These are phyloP conservation scores for Picea engelmannii DNA, from an alignment of 83 land plant species.

Conservation along the genomic window DNA sequence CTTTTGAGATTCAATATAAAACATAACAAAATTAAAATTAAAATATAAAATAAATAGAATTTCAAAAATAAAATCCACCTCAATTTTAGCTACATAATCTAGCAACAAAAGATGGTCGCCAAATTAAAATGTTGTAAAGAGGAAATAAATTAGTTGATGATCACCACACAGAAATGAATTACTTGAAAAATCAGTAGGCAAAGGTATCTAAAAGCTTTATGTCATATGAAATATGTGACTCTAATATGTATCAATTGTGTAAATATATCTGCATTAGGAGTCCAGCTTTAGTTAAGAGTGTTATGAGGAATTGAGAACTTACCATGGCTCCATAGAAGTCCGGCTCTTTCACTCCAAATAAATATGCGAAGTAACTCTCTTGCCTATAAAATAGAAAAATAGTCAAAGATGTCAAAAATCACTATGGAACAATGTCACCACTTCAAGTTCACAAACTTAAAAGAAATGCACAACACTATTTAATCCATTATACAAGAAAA, in stretches of 20 bases:
- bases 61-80: not conserved
- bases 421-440: not conserved
- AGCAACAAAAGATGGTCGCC: not conserved
- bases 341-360: constrained; percentile 96
- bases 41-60: not conserved
- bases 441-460: not conserved
- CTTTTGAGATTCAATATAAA: too few relatives aligned
- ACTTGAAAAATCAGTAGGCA: not conserved
- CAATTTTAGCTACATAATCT: not conserved
- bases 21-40: too few relatives aligned
- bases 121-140: not conserved
- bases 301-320: constrained; percentile 31
- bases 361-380: constrained; percentile 96
- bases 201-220: not conserved
- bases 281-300: not conserved
- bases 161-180: not conserved
- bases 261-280: not conserved
- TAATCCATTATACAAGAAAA: not conserved
- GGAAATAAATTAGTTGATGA: not conserved
- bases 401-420: not conserved
- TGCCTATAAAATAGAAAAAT: constrained; percentile 54
- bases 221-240: not conserved
- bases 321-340: constrained; percentile 93
- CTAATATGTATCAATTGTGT: not conserved
- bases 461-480: not conserved